A percentile compares a stretch with the other conserved stretches of the same genome.
Conservation (phyloP, 306 rosid species). For the Hippophae tibetana region DNA sequence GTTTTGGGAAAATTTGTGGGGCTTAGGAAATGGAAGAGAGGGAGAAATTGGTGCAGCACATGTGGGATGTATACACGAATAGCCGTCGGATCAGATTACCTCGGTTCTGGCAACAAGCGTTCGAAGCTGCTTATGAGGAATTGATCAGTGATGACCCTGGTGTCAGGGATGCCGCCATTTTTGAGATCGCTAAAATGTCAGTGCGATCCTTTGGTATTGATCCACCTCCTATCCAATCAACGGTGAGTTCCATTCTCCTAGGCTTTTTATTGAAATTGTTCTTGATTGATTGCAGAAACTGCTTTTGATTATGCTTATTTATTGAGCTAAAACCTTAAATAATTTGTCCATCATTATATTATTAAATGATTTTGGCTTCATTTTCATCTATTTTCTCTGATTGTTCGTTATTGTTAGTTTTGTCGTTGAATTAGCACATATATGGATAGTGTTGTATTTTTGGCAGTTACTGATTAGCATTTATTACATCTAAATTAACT, state of each 20-base stretch:
- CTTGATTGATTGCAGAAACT: too few species aligned
- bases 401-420: background rate
- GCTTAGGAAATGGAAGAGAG: conserved; percentile 97
- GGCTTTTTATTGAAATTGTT: background rate
- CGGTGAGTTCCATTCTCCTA: conserved; percentile 38
- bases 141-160: conserved; percentile 69
- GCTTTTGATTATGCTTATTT: too few species aligned
- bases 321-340: too few species aligned
- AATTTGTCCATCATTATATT: background rate
- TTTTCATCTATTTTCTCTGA: too few species aligned
- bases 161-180: conserved; percentile 65
- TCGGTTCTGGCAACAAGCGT: conserved; percentile 89
- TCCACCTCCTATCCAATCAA: conserved; percentile 61
- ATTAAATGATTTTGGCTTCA: background rate
- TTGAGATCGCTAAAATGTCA: conserved; percentile 93
- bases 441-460: background rate
- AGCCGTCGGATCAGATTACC: conserved; percentile 88
- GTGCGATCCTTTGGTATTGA: conserved; percentile 69
- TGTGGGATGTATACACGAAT: conserved; percentile 95
- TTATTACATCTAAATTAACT: background rate
- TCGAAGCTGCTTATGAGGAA: conserved; percentile 93
- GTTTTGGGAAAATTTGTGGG: conserved; percentile 4
- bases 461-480: background rate
- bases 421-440: background rate
- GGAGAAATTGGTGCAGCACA: conserved; percentile 92